Percentiles rank a stretch among this genome's conserved stretches.
Evolutionary conservation across 352 stramenopile genomes (phyloP).

Genomic region (Thalassiosira mediterranea): DNA sequence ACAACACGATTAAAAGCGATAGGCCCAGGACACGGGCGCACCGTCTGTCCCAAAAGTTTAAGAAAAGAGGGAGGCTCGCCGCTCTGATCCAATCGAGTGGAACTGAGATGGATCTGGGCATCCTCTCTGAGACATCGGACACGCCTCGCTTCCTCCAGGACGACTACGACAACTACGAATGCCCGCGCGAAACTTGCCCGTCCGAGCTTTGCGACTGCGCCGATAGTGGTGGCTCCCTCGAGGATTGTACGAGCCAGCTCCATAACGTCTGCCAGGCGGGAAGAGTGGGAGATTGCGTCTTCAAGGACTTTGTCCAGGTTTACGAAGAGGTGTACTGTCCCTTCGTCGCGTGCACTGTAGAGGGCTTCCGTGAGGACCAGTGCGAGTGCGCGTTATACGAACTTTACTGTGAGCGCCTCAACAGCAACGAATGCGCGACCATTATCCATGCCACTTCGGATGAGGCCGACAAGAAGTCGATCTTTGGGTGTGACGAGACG

Average conservation of each 20-base stretch:
- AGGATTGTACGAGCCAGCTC: constrained; percentile 41
- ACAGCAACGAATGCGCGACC: too few species aligned
- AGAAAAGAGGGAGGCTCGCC: constrained; percentile 12
- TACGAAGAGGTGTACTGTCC: constrained; percentile 47
- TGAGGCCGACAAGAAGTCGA: constrained; percentile 43
- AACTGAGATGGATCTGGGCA: constrained; percentile 25
- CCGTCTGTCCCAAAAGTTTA: constrained; percentile 33
- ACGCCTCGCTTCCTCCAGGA: constrained; percentile 34
- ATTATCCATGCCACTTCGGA: too few species aligned
- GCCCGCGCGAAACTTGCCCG: constrained; percentile 47
- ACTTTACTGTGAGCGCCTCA: constrained; percentile 36
- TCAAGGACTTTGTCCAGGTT: constrained; percentile 35
- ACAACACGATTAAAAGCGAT: too few species aligned
- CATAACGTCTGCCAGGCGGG: constrained; percentile 37
- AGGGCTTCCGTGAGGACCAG: constrained; percentile 46
- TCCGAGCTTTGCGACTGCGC: constrained; percentile 47
- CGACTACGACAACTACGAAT: constrained; percentile 44
- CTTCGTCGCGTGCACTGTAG: constrained; percentile 34
- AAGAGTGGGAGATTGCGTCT: constrained; percentile 39
- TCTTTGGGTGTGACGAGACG: constrained; percentile 49
- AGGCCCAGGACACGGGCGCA: too few species aligned
- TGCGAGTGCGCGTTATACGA: constrained; percentile 59
- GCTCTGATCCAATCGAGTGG: too few species aligned
- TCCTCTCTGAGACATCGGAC: constrained; percentile 14
- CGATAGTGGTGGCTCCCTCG: constrained; percentile 36